phyloP scores from a whole-genome alignment of 2,329 filamentous ascomycete species.

The Kalmusia sp. region DNA sequence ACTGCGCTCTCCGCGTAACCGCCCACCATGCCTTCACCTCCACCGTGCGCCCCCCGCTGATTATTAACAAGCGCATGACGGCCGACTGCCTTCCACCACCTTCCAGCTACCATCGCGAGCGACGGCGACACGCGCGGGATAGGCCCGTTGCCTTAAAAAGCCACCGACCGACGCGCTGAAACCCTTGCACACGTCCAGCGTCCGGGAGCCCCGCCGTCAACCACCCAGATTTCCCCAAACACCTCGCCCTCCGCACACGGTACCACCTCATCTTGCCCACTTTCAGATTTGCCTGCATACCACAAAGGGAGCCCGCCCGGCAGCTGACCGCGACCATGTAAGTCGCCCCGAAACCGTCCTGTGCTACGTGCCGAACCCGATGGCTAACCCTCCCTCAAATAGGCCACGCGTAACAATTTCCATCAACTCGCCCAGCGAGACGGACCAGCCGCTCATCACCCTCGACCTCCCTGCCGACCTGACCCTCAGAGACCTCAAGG shows the following conservation, averaged over 20 bases:
- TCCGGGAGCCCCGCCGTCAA: constrained; percentile 27
- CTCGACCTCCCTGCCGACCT: constrained; percentile 84
- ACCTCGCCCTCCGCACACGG: constrained; percentile 29
- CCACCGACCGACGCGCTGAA: constrained; percentile 25
- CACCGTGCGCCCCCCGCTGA: constrained; percentile 21
- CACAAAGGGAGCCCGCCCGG: constrained; percentile 39
- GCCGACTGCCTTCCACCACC: constrained; percentile 37
- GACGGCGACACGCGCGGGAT: neutral
- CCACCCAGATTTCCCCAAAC: constrained; percentile 16
- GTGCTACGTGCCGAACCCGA: constrained; percentile 40
- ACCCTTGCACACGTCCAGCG: constrained; percentile 21
- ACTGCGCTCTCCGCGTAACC: constrained; percentile 3
- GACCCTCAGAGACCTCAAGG: constrained; percentile 84
- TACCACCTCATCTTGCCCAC: constrained; percentile 41
- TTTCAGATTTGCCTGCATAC: constrained; percentile 44
- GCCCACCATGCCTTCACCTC: constrained; percentile 17
- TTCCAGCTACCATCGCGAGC: constrained; percentile 23
- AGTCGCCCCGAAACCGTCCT: constrained; percentile 39
- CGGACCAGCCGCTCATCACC: constrained; percentile 71
- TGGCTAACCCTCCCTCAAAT: constrained; percentile 35
- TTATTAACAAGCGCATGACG: constrained; percentile 27
- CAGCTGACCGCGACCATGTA: constrained; percentile 39
- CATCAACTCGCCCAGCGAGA: constrained; percentile 77
- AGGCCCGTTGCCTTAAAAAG: neutral
- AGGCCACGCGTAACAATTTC: constrained; percentile 86